These are phyloP conservation scores for Fusarium sp. DNA, from an alignment of 2,329 filamentous ascomycete genomes.

Conservation along the genomic window DNA sequence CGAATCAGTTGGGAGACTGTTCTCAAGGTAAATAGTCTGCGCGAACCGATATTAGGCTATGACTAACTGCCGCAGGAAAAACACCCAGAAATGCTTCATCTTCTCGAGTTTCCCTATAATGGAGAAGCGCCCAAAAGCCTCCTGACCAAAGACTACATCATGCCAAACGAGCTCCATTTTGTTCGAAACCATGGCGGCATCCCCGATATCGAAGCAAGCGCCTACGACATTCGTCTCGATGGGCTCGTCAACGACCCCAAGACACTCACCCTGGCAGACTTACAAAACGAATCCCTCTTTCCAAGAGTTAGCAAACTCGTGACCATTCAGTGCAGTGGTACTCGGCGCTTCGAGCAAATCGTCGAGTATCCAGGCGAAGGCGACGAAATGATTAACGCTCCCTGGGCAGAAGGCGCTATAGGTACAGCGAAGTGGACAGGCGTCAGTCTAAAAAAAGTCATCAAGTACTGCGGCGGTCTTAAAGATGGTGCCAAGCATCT, in stretches of 20 bases:
- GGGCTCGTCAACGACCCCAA: constrained; percentile 70
- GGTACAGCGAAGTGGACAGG: constrained; percentile 72
- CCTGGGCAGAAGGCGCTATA: constrained; percentile 75
- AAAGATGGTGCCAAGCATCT: constrained; percentile 65
- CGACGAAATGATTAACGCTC: constrained; percentile 66
- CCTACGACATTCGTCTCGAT: constrained; percentile 65
- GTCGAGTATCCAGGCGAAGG: constrained; percentile 72
- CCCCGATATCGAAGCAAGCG: constrained; percentile 68
- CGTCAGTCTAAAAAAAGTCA: constrained; percentile 73
- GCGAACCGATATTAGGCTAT: no score
- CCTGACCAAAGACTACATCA: constrained; percentile 66
- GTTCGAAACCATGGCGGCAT: constrained; percentile 79
- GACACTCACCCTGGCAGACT: constrained; percentile 65
- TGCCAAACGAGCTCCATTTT: constrained; percentile 68
- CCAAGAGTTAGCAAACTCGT: constrained; percentile 67
- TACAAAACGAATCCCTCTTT: constrained; percentile 69
- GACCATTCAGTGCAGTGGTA: constrained; percentile 75
- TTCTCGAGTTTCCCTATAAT: constrained; percentile 72
- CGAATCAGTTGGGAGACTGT: constrained; percentile 68
- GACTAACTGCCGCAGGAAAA: constrained; percentile 55
- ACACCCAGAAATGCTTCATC: constrained; percentile 67
- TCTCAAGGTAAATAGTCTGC: constrained; percentile 43
- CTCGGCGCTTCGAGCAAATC: constrained; percentile 75
- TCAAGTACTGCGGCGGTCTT: constrained; percentile 75
- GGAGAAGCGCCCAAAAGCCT: constrained; percentile 70